phyloP scores from a whole-genome alignment of 2,329 filamentous ascomycete genomes.

The Stagonosporopsis chrysanthemi region DNA sequence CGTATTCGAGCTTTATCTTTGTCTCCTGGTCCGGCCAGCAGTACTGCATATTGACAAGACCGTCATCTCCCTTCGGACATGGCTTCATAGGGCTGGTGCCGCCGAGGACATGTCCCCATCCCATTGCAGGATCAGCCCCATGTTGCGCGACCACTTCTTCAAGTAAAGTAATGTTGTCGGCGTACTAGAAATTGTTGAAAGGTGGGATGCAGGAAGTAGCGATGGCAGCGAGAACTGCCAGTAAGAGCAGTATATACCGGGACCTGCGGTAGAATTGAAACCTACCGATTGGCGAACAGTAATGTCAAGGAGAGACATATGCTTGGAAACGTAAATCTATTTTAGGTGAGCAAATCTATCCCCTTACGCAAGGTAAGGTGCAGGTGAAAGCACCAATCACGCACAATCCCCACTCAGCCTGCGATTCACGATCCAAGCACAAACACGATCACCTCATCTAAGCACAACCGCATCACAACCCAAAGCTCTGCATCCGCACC shows the following conservation, averaged over 20 bases:
- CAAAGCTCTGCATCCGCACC: too few relatives aligned
- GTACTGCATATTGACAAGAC: slow-evolving; percentile 7
- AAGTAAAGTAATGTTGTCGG: slow-evolving; percentile 12
- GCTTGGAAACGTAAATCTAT: too few relatives aligned
- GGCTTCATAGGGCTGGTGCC: slow-evolving; percentile 8
- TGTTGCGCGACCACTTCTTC: background rate
- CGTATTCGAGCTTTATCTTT: background rate
- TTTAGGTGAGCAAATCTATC: too few relatives aligned
- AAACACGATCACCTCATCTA: too few relatives aligned
- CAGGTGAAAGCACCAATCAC: too few relatives aligned
- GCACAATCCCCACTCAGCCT: too few relatives aligned
- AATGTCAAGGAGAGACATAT: too few relatives aligned
- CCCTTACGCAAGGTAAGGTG: too few relatives aligned
- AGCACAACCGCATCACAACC: too few relatives aligned
- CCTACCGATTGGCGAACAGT: background rate
- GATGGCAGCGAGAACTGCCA: background rate
- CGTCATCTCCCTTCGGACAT: slow-evolving; percentile 3
- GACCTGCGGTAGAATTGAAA: background rate
- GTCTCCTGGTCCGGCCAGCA: background rate
- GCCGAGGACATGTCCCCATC: background rate
- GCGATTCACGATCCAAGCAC: too few relatives aligned
- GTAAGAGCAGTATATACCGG: background rate
- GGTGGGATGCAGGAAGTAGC: slow-evolving; percentile 5
- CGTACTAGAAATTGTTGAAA: slow-evolving; percentile 16
- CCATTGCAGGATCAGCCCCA: background rate